Base-by-base conservation (phyloP, 1,139 yeast species). In the Nematodospora anomalae region DNA sequence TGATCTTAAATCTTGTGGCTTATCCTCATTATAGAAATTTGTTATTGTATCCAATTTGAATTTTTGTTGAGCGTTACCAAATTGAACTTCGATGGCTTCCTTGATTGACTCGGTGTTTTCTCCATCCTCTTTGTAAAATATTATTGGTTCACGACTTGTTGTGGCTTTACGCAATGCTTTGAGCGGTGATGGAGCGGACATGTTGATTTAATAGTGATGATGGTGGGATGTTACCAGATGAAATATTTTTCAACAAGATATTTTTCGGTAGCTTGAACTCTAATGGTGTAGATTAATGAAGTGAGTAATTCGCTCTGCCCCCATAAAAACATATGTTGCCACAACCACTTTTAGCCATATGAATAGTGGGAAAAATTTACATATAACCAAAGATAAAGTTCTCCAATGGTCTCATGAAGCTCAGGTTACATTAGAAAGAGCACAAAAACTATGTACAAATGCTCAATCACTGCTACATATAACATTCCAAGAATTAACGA, bases 11-110 rank as follows among this genome's bases (percentile, higher is more conserved):
- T 73, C 65, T 34, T 82, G 71, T 13, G 64, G 60, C 11, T 57
- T 60, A 31, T 67, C 79, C 35, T 80, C 83, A 34, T 76, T 69
- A 42, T 65, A 64, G 50, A 84, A 83, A 40, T 75, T 73, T 3
- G 95, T 83, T n/a, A 47, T 44, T 10, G 60, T 57, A 49, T 72
- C 67, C 33, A 84, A 53, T 38, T 55, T 56, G 43, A 43, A 63
- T 10, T 35, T 25, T 4, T 45, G 49, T 4, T 39, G 44, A 30
- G 48, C 44, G 28, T 41, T 46, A 18, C 64, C 71, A 29, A 71
- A 53, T 37, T 53, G 54, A 24, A 65, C 67, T 36, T 58, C 54
- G 7, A 62, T 55, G 30, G 75, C 75, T 5, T 63, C 66, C 36
- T 57, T 57, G 31, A 71, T 64, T 16, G 58, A 52, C 7, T 50